Base-by-base conservation (phyloP, 73 alveolate species). In the Paramecium sexaurelia region DNA sequence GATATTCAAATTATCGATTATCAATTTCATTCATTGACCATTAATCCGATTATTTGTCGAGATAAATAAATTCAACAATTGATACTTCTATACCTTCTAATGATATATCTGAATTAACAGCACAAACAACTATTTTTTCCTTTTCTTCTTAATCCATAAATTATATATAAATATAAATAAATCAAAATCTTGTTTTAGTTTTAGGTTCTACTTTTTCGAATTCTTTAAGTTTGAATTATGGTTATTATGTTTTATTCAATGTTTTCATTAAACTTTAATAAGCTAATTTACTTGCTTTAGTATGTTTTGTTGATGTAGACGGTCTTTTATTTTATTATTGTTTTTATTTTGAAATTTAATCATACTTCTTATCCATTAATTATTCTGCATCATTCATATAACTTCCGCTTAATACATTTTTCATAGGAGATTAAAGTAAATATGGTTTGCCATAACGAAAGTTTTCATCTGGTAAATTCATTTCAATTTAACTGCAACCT, bases 371-470 rank as follows among this genome's bases (percentile, higher is more conserved):
- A 40, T 78, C 90, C 90, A 41, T 78, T 41, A 78, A 37, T 45
- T 43, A 5, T 78, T 78, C 73, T 29, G 90, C 75, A 6, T 78
- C 73, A 40, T 78, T 78, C 55, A 45, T 45, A 43, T 78, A 78
- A 24, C 75, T 61, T 7, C 73, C 75, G 3, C 73, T 90, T 20
- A 95, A 71, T 5, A 95, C 94, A 40, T 66, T 92, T 73, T 91
- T 88, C 68, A 95, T 95, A 0, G 98, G 96, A 2, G 98, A 92
- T n/a, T 94, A 95, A 9, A 96, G 96, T 29, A 32, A 10, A 33
- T 88, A 41, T 0, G 90, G 91, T 88, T 61, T 45, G 17, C 91
- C 90, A 40, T 69, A 71, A 3, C 84, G 20, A 78, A 69, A 88
- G 11, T 43, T 82, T 69, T 69, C 91, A 43, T 88, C 91, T 13